phyloP scores from a whole-genome alignment of 768 basidiomycete species.

The Tricholoma sp. region DNA sequence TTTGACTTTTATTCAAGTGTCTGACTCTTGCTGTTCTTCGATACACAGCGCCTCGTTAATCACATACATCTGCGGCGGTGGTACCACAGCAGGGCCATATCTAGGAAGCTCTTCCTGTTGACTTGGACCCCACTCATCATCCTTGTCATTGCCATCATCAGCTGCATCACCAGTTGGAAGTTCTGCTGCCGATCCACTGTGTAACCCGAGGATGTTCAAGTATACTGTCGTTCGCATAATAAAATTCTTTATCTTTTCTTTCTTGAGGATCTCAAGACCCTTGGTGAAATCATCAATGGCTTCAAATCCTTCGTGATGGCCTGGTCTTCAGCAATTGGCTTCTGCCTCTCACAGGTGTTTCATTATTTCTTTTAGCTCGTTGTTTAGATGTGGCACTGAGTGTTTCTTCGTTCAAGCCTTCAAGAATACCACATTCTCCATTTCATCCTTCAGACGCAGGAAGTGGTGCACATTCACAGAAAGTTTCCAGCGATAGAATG shows the following conservation, averaged over 20 bases:
- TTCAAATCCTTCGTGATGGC: too few relatives aligned
- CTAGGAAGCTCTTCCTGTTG: too few relatives aligned
- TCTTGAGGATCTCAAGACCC: not conserved
- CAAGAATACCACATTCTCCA: conserved; percentile 13
- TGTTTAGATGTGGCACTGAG: conserved; percentile 2
- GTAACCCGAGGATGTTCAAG: conserved; percentile 1
- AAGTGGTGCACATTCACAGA: conserved; percentile 17
- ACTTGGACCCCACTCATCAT: not conserved
- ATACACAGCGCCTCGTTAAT: not conserved
- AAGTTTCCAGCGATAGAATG: conserved; percentile 12
- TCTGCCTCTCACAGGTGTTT: conserved; percentile 3
- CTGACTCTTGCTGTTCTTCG: not conserved
- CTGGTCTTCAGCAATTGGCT: conserved; percentile 6
- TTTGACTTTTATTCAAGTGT: not conserved
- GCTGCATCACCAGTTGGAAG: not conserved
- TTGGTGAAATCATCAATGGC: conserved; percentile 8
- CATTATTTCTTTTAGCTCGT: conserved; percentile 9
- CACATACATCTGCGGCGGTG: not conserved
- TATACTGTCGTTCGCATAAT: not conserved
- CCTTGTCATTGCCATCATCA: not conserved
- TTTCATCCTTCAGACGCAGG: conserved; percentile 15
- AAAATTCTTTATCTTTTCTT: conserved; percentile 10
- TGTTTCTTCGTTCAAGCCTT: conserved; percentile 14
- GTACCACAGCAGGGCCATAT: not conserved
- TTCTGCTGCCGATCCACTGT: not conserved